Evolutionary conservation across 2,329 filamentous ascomycete species (phyloP).

Genomic region (Zarea fungicola): DNA sequence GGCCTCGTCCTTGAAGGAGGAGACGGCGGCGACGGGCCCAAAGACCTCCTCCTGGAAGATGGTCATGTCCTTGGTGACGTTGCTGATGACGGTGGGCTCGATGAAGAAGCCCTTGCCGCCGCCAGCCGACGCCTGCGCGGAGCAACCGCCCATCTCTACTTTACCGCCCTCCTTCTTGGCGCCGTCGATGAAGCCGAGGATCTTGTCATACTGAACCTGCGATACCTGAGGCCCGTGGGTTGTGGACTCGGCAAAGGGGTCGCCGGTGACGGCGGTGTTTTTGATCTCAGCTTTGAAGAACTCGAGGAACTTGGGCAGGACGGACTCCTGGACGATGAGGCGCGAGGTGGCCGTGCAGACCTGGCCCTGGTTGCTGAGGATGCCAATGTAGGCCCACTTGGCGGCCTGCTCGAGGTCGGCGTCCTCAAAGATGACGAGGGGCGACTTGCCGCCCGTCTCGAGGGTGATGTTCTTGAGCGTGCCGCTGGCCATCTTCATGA

Average conservation of each 20-base stretch:
- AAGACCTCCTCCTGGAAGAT: slow-evolving; percentile 45
- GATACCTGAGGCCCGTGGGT: slow-evolving; percentile 73
- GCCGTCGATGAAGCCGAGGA: slow-evolving; percentile 63
- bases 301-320: slow-evolving; percentile 59
- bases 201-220: slow-evolving; percentile 63
- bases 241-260: slow-evolving; percentile 63
- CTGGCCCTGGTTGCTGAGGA: slow-evolving; percentile 59
- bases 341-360: slow-evolving; percentile 61
- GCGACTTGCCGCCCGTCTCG: slow-evolving; percentile 63
- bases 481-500: slow-evolving; percentile 69
- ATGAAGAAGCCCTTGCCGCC: slow-evolving; percentile 42
- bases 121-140: slow-evolving; percentile 26
- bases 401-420: slow-evolving; percentile 64
- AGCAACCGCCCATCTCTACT: slow-evolving; percentile 58
- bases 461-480: slow-evolving; percentile 63
- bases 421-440: slow-evolving; percentile 59
- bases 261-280: slow-evolving; percentile 58
- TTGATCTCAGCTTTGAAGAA: slow-evolving; percentile 56
- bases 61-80: slow-evolving; percentile 36
- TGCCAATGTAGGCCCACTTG: slow-evolving; percentile 48
- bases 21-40: slow-evolving; percentile 39
- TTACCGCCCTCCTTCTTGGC: slow-evolving; percentile 68
- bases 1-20: slow-evolving; percentile 36
- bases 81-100: slow-evolving; percentile 40
- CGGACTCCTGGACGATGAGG: slow-evolving; percentile 56